Evolutionary conservation across 208 protist species (phyloP).

Genomic region (Leishmania major): DNA sequence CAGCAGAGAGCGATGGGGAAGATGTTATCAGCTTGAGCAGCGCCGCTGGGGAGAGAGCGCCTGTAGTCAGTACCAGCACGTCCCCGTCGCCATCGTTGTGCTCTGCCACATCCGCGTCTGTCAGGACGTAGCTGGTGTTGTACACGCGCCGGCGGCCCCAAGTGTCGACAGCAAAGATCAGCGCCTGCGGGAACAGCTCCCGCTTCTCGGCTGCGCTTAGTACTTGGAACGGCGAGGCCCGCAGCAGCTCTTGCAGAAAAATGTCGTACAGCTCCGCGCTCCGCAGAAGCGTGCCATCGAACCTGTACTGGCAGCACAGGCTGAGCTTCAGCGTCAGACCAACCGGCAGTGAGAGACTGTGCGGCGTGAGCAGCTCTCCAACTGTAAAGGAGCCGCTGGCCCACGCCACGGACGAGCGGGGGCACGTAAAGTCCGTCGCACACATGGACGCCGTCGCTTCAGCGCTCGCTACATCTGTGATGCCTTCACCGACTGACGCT

Average conservation of each 20-base stretch:
- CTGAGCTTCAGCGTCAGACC: constrained; percentile 73
- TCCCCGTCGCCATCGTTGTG: constrained; percentile 82
- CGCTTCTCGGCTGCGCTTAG: constrained; percentile 63
- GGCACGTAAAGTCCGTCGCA: constrained; percentile 59
- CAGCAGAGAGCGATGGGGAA: not conserved
- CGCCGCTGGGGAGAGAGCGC: constrained; percentile 33
- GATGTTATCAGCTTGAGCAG: constrained; percentile 27
- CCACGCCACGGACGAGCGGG: constrained; percentile 78
- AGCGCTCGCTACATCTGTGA: not conserved
- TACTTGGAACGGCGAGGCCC: constrained; percentile 80
- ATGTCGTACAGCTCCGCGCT: constrained; percentile 58
- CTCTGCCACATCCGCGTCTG: constrained; percentile 37
- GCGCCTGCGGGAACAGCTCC: constrained; percentile 60
- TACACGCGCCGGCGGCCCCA: constrained; percentile 34
- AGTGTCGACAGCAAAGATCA: constrained; percentile 48
- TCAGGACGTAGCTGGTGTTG: constrained; percentile 36
- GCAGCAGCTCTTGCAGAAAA: constrained; percentile 75
- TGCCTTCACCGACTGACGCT: not conserved
- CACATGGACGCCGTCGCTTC: constrained; percentile 35
- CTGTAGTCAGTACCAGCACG: constrained; percentile 81
- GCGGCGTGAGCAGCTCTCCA: constrained; percentile 57
- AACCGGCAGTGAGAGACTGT: constrained; percentile 52
- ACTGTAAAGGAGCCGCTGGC: constrained; percentile 78
- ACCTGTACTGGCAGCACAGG: constrained; percentile 85
- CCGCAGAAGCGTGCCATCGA: constrained; percentile 64